Percentiles rank a stretch among this genome's conserved stretches.
Conservation (phyloP, 805 yeast genomes). For the Candida odintsovae region DNA sequence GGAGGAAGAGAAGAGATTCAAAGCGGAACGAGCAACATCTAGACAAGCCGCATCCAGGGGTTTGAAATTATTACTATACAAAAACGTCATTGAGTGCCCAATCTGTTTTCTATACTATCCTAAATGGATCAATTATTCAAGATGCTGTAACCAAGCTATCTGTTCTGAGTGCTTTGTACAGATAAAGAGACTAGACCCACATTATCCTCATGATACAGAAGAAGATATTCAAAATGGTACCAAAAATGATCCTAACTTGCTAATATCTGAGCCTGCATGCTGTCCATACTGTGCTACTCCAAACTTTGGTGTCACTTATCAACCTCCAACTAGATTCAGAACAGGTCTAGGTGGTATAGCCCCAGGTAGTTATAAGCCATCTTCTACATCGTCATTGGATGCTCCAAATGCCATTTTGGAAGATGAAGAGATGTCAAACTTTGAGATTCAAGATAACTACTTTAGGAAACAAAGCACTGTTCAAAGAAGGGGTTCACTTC, state of each 20-base stretch:
- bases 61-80: conserved; percentile 55
- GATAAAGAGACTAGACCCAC: conserved; percentile 87
- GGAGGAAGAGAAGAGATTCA: conserved; percentile 28
- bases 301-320: conserved; percentile 78
- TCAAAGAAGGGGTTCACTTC: conserved; percentile 47
- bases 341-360: conserved; percentile 53
- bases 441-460: conserved; percentile 13
- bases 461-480: conserved; percentile 10
- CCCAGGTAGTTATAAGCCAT: conserved; percentile 37
- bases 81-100: conserved; percentile 79
- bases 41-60: conserved; percentile 34
- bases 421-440: conserved; percentile 6
- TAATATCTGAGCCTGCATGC: conserved; percentile 80
- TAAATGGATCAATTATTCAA: conserved; percentile 62
- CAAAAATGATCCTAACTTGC: conserved; percentile 46
- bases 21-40: conserved; percentile 29
- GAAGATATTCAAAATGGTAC: conserved; percentile 26
- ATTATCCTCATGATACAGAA: conserved; percentile 76
- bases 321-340: conserved; percentile 48
- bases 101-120: conserved; percentile 91
- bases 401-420: conserved; percentile 5
- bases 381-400: conserved; percentile 3
- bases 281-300: conserved; percentile 93
- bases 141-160: conserved; percentile 90
- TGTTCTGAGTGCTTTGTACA: conserved; percentile 97